Evolutionary conservation across 352 stramenopile species (phyloP).

Genomic region (Pythium sukuiense): DNA sequence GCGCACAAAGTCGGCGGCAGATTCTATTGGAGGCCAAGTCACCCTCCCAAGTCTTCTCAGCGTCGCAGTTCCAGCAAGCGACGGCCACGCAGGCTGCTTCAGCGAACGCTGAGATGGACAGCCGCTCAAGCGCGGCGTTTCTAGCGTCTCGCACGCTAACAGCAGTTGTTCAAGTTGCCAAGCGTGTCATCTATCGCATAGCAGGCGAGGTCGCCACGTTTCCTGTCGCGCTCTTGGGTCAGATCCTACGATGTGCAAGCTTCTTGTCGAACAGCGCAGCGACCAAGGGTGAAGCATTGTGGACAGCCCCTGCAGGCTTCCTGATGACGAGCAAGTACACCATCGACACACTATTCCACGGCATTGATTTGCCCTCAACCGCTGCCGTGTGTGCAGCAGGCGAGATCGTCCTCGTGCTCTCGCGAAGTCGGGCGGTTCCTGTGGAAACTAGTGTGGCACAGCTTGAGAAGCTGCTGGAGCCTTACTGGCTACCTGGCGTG

Average conservation of each 20-base stretch:
- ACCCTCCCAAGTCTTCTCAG: slow-evolving; percentile 20
- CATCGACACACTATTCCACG: slow-evolving; percentile 42
- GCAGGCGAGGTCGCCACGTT: slow-evolving; percentile 36
- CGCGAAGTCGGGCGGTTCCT: slow-evolving; percentile 31
- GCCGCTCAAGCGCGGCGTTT: not conserved
- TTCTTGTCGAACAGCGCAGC: slow-evolving; percentile 23
- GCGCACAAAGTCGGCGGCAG: not conserved
- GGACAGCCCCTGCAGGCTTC: slow-evolving; percentile 39
- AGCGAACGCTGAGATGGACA: not conserved
- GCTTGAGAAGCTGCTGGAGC: slow-evolving; percentile 40
- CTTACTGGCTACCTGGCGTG: slow-evolving; percentile 48
- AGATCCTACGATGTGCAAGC: slow-evolving; percentile 42
- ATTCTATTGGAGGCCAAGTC: slow-evolving; percentile 17
- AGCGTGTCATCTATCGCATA: slow-evolving; percentile 45
- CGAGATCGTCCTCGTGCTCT: slow-evolving; percentile 55
- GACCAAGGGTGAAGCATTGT: slow-evolving; percentile 6
- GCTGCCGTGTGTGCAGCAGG: slow-evolving; percentile 48
- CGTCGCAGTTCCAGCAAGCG: not conserved
- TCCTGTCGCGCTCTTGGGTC: slow-evolving; percentile 41
- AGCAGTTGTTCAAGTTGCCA: slow-evolving; percentile 30
- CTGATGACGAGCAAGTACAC: slow-evolving; percentile 48
- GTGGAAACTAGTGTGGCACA: slow-evolving; percentile 23
- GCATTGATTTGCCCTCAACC: slow-evolving; percentile 34
- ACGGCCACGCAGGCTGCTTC: not conserved
- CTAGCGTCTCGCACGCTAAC: not conserved